phyloP scores from a whole-genome alignment of 1,284 basidiomycete genomes.

The Sanghuangporus weigelae region DNA sequence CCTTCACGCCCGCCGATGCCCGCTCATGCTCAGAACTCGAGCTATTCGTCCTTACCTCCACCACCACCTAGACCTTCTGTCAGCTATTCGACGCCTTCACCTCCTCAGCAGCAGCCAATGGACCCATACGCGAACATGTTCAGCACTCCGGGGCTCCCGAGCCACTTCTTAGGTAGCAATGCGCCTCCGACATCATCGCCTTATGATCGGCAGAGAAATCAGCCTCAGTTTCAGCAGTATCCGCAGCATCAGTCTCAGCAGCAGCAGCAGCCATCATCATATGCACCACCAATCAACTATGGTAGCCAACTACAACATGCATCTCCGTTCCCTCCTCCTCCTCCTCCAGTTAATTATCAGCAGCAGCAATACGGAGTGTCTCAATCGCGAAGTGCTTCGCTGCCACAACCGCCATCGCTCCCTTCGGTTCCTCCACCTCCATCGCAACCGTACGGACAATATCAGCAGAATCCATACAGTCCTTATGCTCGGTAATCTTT shows the following conservation, averaged over 20 bases:
- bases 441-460: conserved; percentile 6
- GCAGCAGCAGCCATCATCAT: conserved; percentile 22
- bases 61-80: conserved; percentile 26
- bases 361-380: conserved; percentile 19
- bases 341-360: conserved; percentile 21
- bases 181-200: conserved; percentile 5
- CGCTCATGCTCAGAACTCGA: conserved; percentile 15
- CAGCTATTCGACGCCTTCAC: conserved; percentile 30
- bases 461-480: conserved; percentile 5
- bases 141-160: background rate
- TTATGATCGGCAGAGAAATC: conserved; percentile 1
- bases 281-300: conserved; percentile 24
- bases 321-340: conserved; percentile 23
- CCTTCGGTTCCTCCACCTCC: conserved; percentile 6
- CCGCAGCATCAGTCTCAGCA: conserved; percentile 24
- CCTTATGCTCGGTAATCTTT: conserved; percentile 5
- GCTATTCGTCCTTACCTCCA: conserved; percentile 26
- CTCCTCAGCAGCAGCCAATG: conserved; percentile 22
- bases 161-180: conserved; percentile 5
- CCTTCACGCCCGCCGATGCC: conserved; percentile 21
- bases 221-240: conserved; percentile 18
- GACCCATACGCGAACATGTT: conserved; percentile 22
- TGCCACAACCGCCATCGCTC: background rate
- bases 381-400: conserved; percentile 5
- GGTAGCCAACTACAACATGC: conserved; percentile 1